Base-by-base conservation (phyloP, 2,329 filamentous ascomycete species). In the Diplodia mutila region DNA sequence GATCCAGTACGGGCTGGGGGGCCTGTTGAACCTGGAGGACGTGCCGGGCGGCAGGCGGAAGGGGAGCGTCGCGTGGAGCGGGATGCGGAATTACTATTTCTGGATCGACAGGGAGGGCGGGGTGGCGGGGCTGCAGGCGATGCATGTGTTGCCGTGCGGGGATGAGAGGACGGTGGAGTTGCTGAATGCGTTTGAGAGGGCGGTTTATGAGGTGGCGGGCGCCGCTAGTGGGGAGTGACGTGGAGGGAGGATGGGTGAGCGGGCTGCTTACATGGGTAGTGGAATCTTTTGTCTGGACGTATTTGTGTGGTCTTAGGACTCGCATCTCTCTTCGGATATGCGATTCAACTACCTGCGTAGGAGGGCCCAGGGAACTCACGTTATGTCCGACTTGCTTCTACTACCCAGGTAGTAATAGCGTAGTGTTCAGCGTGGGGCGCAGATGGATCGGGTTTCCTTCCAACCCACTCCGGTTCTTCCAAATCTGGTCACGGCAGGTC, bases 131-230 rank as follows among this genome's bases (percentile, higher is more conserved):
- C 3, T 66, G 39, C 42, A 57, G 23, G 21, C 52, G 4, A 46
- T 54, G 51, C 64, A 66, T 21, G 7, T 51, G 7, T 3, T 66
- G 27, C 64, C 53, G 14, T 29, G 37, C 11, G 64, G 64, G n/a
- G 53, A 59, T 34, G 27, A 57, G 32, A 57, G 23, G 39, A 66
- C 64, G 25, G 37, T 66, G 39, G 64, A 59, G 25, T 12, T 57
- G 25, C 27, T 66, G 52, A 18, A 21, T 0, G 34, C n/a, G n/a
- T 66, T 66, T 49, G 64, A 59, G 51, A 4, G 49, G n/a, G 51
- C 53, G 7, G 64, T 57, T 18, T 59, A 66, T 25, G 7, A 7
- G 42, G 42, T 18, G 18, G 42, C 7, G 16, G 14, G 6, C 7
- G 39, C 39, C n/a, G n/a, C n/a, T n/a, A 14, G 39, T 2, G 7